phyloP scores from a whole-genome alignment of 2,329 filamentous ascomycete genomes.

The Trichophyton benhamiae region DNA sequence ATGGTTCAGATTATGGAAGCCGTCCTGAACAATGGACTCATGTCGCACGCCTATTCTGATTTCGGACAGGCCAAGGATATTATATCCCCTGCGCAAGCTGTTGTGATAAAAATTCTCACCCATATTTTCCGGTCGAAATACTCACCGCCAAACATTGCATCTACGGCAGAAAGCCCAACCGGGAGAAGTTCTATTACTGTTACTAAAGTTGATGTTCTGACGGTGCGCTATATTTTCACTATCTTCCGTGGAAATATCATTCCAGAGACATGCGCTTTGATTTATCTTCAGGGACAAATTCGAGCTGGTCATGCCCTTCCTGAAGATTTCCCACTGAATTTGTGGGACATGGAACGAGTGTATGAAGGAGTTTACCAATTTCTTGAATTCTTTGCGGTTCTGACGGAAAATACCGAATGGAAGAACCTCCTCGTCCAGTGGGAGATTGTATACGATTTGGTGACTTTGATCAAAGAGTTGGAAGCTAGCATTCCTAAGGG shows the following conservation, averaged over 20 bases:
- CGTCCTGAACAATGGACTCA: slow-evolving; percentile 73
- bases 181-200: slow-evolving; percentile 45
- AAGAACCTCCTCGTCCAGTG: slow-evolving; percentile 79
- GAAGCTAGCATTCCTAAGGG: slow-evolving; percentile 82
- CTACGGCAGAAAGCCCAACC: slow-evolving; percentile 42
- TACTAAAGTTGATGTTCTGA: slow-evolving; percentile 47
- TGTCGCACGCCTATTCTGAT: slow-evolving; percentile 85
- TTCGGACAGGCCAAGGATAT: slow-evolving; percentile 90
- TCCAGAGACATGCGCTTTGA: slow-evolving; percentile 85
- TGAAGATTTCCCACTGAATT: slow-evolving; percentile 81
- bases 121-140: slow-evolving; percentile 66
- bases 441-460: slow-evolving; percentile 79
- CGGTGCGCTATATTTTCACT: slow-evolving; percentile 80
- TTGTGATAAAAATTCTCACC: slow-evolving; percentile 79
- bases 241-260: slow-evolving; percentile 88
- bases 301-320: slow-evolving; percentile 62
- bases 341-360: slow-evolving; percentile 95
- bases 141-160: slow-evolving; percentile 35
- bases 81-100: slow-evolving; percentile 86
- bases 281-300: slow-evolving; percentile 85
- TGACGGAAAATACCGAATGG: slow-evolving; percentile 74
- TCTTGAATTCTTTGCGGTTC: slow-evolving; percentile 80
- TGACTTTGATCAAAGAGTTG: slow-evolving; percentile 74
- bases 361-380: slow-evolving; percentile 93
- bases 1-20: slow-evolving; percentile 93